These are phyloP conservation scores for Candida peoriensis DNA, from an alignment of 805 yeast species.

Conservation along the genomic window DNA sequence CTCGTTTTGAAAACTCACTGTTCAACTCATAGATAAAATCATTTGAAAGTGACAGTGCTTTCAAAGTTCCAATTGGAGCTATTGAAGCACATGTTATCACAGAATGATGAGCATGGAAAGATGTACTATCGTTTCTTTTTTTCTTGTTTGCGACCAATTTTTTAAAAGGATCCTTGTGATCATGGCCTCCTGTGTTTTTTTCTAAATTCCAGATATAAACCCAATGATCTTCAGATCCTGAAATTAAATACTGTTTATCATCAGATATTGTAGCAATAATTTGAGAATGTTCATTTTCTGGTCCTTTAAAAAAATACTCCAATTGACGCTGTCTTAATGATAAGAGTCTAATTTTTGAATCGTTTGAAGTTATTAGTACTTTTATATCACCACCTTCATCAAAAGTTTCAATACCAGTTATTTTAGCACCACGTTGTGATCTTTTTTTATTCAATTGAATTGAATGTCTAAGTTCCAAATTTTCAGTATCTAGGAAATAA, in stretches of 20 bases:
- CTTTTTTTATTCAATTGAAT: slow-evolving; percentile 42
- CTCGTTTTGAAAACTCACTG: slow-evolving; percentile 21
- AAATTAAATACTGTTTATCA: slow-evolving; percentile 51
- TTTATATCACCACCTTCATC: slow-evolving; percentile 31
- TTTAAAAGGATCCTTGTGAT: slow-evolving; percentile 9
- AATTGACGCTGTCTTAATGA: slow-evolving; percentile 49
- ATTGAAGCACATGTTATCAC: slow-evolving; percentile 71
- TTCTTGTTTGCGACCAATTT: slow-evolving; percentile 16
- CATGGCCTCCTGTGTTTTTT: slow-evolving; percentile 18
- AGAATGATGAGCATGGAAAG: slow-evolving; percentile 73
- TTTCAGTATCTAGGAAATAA: slow-evolving; percentile 55
- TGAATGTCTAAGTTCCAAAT: slow-evolving; percentile 42
- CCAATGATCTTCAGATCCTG: slow-evolving; percentile 88
- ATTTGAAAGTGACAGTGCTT: slow-evolving; percentile 63
- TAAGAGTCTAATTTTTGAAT: slow-evolving; percentile 68
- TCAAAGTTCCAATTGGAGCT: slow-evolving; percentile 69
- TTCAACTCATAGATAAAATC: slow-evolving; percentile 72
- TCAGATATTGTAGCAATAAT: slow-evolving; percentile 63
- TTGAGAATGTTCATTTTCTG: slow-evolving; percentile 64
- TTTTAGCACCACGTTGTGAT: slow-evolving; percentile 41
- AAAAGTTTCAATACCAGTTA: slow-evolving; percentile 69
- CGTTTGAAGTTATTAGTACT: slow-evolving; percentile 70
- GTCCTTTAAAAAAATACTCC: slow-evolving; percentile 69
- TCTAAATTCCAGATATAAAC: slow-evolving; percentile 71
- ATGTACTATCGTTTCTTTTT: slow-evolving; percentile 57